Percentiles rank a stretch among this genome's conserved stretches.
phyloP scores from a whole-genome alignment of 1,139 yeast species.

The Eremothecium sinecaudum region DNA sequence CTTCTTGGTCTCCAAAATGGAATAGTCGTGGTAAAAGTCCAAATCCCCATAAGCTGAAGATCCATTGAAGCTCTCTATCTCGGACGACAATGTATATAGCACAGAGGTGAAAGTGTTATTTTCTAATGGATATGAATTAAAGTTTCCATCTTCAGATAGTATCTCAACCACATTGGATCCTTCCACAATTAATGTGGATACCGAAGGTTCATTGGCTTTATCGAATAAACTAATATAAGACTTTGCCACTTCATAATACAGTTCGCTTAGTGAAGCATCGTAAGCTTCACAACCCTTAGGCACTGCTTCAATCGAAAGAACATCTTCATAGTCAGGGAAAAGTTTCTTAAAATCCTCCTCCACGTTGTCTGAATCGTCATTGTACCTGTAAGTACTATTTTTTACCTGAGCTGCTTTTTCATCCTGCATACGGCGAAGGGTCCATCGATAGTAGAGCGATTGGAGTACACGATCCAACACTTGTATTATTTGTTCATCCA shows the following conservation, averaged over 20 bases:
- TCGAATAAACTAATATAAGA: slow-evolving; percentile 33
- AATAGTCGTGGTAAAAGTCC: slow-evolving; percentile 64
- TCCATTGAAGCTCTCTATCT: slow-evolving; percentile 24
- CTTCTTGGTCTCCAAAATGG: slow-evolving; percentile 48
- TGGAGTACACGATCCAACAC: slow-evolving; percentile 43
- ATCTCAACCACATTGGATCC: slow-evolving; percentile 37
- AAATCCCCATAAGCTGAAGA: slow-evolving; percentile 26
- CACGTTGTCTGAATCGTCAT: slow-evolving; percentile 46
- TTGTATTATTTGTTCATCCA: slow-evolving; percentile 14
- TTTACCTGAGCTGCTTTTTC: slow-evolving; percentile 56
- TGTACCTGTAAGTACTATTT: slow-evolving; percentile 54
- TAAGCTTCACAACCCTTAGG: slow-evolving; percentile 13
- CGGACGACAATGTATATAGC: slow-evolving; percentile 34
- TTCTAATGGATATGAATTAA: slow-evolving; percentile 25
- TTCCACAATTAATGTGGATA: slow-evolving; percentile 33
- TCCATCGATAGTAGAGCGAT: slow-evolving; percentile 69
- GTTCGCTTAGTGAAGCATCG: slow-evolving; percentile 29
- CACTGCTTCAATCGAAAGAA: slow-evolving; percentile 34
- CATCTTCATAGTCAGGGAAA: slow-evolving; percentile 84
- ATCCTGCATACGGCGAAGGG: slow-evolving; percentile 53
- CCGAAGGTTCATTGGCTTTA: slow-evolving; percentile 12
- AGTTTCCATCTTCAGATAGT: slow-evolving; percentile 22
- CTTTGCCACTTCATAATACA: slow-evolving; percentile 32
- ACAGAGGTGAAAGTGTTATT: slow-evolving; percentile 38
- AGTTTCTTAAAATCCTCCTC: slow-evolving; percentile 51